Evolutionary conservation across 768 basidiomycete species (phyloP), one percentile per base, ranked within the genome.

Genomic region (Rhodotorula toruloides): DNA sequence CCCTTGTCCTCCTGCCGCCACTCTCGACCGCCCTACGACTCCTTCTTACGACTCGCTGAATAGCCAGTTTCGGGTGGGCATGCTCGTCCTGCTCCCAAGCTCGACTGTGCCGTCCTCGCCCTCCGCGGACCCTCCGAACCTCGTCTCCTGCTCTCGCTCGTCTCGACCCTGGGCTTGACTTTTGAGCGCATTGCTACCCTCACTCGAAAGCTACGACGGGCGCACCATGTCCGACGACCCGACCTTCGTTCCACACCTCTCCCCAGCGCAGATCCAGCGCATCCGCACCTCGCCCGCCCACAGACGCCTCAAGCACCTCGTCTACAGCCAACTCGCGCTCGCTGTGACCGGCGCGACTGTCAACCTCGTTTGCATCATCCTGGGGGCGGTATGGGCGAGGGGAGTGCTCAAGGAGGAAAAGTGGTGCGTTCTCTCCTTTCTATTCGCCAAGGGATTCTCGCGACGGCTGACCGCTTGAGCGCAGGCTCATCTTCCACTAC

Each of bases 401-500:
- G 4, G 22, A 0, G 44, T 67, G 32, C 6, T 67, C 6, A 22
- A 43, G 21, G 5, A 6, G 2, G 12, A 67, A 14, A 37, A n/a
- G 6, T 54, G 52, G 52, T 53, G 25, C 21, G 52, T 52, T 22
- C 32, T 1, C 12, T 31, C 10, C 29, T 31, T 31, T 12, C 22
- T 10, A 3, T 34, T 53, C 36, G 10, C n/a, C 25, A 10, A 14
- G 22, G 44, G 44, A 46, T 16, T 22, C 16, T 25, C 25, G 44
- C 25, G 16, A 13, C 16, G 10, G 25, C 49, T 52, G 49, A 50
- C 32, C 8, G 19, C 8, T 22, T 36, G 31, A 10, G 1, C 46
- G 34, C 32, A 62, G 66, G 66, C 32, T 67, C 50, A 58, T 63
- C 27, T 54, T 67, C 13, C 60, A 62, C 56, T 58, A 58, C 56